Evolutionary conservation across 768 basidiomycete genomes (phyloP).

Genomic region (Tulasnella calospora): DNA sequence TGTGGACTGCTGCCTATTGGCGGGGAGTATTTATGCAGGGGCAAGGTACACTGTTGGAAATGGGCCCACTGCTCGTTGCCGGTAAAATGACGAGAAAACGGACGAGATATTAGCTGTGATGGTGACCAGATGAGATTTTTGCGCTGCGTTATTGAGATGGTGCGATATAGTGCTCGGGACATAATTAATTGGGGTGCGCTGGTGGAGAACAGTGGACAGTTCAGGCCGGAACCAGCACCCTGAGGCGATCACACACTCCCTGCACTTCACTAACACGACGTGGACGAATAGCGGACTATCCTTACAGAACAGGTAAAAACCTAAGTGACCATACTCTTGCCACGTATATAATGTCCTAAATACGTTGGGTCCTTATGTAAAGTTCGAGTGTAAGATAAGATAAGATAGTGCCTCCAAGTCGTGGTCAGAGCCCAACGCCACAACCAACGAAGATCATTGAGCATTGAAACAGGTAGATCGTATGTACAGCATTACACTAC

Average conservation of each 20-base stretch:
- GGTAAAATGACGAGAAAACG: background rate
- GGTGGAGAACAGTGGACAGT: background rate
- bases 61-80: background rate
- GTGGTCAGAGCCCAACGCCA: too few relatives aligned
- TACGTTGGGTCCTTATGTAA: background rate
- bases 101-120: background rate
- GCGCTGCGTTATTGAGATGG: background rate
- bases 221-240: background rate
- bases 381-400: background rate
- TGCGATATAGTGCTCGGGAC: background rate
- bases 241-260: constrained; percentile 1
- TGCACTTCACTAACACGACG: background rate
- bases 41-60: background rate
- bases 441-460: too few relatives aligned
- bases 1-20: background rate
- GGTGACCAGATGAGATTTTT: background rate
- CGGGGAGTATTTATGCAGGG: background rate
- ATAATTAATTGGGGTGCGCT: background rate
- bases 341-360: background rate
- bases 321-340: too few relatives aligned
- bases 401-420: background rate
- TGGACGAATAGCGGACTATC: background rate
- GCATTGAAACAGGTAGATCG: too few relatives aligned
- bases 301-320: background rate
- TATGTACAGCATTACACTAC: too few relatives aligned